phyloP scores from a whole-genome alignment of 83 land plant species.

The Thuja plicata region DNA sequence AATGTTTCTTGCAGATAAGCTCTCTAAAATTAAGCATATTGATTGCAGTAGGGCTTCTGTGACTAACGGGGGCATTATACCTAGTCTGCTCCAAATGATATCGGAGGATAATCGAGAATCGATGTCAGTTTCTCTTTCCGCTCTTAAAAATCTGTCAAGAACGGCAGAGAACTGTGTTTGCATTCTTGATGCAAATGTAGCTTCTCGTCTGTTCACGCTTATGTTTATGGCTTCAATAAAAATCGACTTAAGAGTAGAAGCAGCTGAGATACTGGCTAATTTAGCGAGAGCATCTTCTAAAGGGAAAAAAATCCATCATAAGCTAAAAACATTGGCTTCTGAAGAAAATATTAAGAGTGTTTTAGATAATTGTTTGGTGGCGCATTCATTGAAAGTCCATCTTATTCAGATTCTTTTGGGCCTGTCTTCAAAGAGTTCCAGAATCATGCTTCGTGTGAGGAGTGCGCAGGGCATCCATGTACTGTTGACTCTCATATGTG shows the following conservation, averaged over 20 bases:
- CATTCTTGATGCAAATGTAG: constrained; percentile 11
- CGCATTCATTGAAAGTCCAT: background rate
- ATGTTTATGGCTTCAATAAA: background rate
- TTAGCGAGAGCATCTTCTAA: constrained; percentile 8
- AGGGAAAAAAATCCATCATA: constrained; percentile 6
- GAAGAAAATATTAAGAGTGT: constrained; percentile 4
- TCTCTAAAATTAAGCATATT: background rate
- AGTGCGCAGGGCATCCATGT: constrained; percentile 8
- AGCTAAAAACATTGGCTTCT: constrained; percentile 1
- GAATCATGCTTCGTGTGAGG: background rate
- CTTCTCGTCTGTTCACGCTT: constrained; percentile 1
- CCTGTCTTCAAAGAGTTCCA: background rate
- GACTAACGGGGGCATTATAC: constrained; percentile 11
- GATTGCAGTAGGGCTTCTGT: constrained; percentile 6
- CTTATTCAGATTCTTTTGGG: constrained; percentile 8
- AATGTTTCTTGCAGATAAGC: constrained; percentile 1
- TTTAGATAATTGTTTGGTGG: background rate
- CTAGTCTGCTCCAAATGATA: constrained; percentile 14
- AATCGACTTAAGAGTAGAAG: constrained; percentile 7
- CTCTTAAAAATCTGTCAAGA: background rate
- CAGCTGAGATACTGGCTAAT: constrained; percentile 13
- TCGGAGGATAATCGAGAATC: constrained; percentile 11
- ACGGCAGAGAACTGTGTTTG: constrained; percentile 6
- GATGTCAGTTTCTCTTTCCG: constrained; percentile 2
- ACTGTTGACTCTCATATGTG: background rate